Percentiles rank a stretch among this genome's conserved stretches.
phyloP scores from a whole-genome alignment of 1,139 yeast genomes.

The Pichia kudriavzevii region DNA sequence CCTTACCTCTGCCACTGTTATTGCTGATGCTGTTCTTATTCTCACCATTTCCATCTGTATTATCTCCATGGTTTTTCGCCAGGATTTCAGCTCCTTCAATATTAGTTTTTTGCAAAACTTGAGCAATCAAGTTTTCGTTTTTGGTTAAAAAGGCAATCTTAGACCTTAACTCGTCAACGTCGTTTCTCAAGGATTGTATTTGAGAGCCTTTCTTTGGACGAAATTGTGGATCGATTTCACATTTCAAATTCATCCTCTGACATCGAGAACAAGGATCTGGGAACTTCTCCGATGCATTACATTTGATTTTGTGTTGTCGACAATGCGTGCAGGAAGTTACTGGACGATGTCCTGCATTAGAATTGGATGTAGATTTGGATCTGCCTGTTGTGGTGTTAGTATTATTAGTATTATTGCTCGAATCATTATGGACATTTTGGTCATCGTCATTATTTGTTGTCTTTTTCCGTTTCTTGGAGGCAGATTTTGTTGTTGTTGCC shows the following conservation, averaged over 20 bases:
- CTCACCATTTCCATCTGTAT: too few species aligned
- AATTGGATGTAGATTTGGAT: slow-evolving; percentile 9
- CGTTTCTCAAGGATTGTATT: slow-evolving; percentile 74
- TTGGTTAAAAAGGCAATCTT: slow-evolving; percentile 70
- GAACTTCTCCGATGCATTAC: slow-evolving; percentile 80
- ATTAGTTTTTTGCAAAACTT: slow-evolving; percentile 38
- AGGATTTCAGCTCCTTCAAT: too few species aligned
- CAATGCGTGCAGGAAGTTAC: slow-evolving; percentile 92
- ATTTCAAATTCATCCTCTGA: slow-evolving; percentile 66
- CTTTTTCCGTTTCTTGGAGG: slow-evolving; percentile 7
- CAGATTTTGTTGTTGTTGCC: not conserved
- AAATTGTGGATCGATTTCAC: slow-evolving; percentile 88
- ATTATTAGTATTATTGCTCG: slow-evolving; percentile 1
- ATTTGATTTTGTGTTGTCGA: slow-evolving; percentile 88
- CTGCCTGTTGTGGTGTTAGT: slow-evolving; percentile 1
- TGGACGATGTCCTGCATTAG: slow-evolving; percentile 58
- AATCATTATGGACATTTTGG: slow-evolving; percentile 1
- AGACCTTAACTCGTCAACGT: slow-evolving; percentile 71
- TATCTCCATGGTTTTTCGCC: too few species aligned
- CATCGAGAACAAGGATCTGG: slow-evolving; percentile 84
- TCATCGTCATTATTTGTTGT: slow-evolving; percentile 1
- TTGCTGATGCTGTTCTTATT: too few species aligned
- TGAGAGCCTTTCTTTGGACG: slow-evolving; percentile 90
- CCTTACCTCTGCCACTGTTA: not conserved
- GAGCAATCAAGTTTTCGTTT: slow-evolving; percentile 61